Evolutionary conservation across 2,329 filamentous ascomycete species (phyloP), one percentile per base, ranked within the genome.

Genomic region (Fusarium irregulare): DNA sequence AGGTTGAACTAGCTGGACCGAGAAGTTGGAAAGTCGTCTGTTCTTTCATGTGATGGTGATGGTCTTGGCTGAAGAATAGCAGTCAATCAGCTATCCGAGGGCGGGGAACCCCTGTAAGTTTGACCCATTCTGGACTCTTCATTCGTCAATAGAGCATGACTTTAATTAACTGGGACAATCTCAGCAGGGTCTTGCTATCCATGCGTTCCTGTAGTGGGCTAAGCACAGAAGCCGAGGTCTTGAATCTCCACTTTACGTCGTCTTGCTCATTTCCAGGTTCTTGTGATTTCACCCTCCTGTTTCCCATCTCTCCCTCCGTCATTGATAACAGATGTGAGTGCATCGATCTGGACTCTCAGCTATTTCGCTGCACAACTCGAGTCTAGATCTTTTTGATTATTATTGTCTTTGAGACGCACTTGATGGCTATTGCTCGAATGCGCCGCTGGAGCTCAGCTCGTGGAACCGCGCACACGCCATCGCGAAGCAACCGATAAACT

Each of bases 371-470:
- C 42, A 23, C 44, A 46, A 37, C 14, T 9, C 25, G 46, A 50
- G 46, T 56, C 27, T 47, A 50, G 45, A 55, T 40, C 14, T 45
- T 49, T 49, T 18, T 4, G 14, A 18, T 42, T 47, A 5, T n/a
- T 5, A 23, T 41, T 50, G n/a, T 20, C 7, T 30, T 30, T 30
- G 37, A 40, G 18, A 32, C 50, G 58, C 62, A 62, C 67, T 73
- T 76, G 65, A 74, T 75, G 73, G 63, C 53, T 61, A 48, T 51
- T 61, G 34, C 32, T 55, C 72, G 68, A 68, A 75, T 76, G 74
- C 71, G 69, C 64, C 46, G 61, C 66, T 68, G 67, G 62, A 74
- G 71, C 74, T 68, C 67, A 73, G 71, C 71, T 71, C 65, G 63
- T 72, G 63, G 51, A 63, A 64, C 72, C 56, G 64, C 66, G 60